These are phyloP conservation scores for Antrodiella citrinella DNA, from an alignment of 768 basidiomycete genomes.

Conservation along the genomic window DNA sequence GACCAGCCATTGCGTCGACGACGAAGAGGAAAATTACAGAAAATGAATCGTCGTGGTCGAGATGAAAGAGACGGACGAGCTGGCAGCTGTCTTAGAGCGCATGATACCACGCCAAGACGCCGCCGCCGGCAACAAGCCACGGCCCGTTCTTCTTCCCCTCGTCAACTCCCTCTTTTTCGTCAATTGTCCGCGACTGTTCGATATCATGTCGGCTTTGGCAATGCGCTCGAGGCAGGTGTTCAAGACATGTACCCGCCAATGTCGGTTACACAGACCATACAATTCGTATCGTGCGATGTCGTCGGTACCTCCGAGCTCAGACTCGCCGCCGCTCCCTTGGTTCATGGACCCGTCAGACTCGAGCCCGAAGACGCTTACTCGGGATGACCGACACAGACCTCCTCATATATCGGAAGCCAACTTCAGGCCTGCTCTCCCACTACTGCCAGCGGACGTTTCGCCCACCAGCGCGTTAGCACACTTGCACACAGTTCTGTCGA, in stretches of 20 bases:
- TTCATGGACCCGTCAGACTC: constrained; percentile 1
- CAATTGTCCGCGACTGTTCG: neutral
- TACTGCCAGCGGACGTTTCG: constrained; percentile 49
- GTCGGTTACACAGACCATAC: neutral
- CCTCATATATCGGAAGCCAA: neutral
- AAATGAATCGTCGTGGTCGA: constrained; percentile 5
- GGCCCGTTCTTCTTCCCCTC: neutral
- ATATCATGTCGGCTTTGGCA: neutral
- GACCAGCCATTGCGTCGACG: constrained; percentile 42
- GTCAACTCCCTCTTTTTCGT: neutral
- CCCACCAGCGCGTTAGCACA: constrained; percentile 31
- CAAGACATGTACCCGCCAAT: neutral
- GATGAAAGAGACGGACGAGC: neutral
- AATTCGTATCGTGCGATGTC: neutral
- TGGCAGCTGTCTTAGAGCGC: neutral
- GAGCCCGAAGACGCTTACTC: neutral
- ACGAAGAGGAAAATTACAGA: neutral
- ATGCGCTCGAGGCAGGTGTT: neutral
- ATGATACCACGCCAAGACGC: neutral
- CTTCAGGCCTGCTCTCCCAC: constrained; percentile 13
- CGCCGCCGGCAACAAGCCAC: neutral
- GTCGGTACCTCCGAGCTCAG: neutral
- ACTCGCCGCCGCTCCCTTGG: neutral
- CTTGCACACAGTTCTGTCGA: constrained; percentile 47
- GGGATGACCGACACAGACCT: neutral